Conservation (phyloP, 352 stramenopile species). For the Globisporangium middletonii region DNA sequence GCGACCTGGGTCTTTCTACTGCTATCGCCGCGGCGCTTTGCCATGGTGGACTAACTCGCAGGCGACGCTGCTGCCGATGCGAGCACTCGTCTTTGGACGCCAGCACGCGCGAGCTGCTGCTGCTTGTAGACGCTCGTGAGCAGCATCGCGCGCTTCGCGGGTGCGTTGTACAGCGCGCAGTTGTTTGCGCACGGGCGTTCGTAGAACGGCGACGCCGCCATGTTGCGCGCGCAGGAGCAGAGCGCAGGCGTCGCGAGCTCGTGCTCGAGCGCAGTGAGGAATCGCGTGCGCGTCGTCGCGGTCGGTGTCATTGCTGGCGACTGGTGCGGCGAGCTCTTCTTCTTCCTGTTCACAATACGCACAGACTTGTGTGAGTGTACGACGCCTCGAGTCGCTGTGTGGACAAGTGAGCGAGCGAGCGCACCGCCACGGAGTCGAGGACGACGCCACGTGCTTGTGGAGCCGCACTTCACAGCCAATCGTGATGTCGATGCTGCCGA, state of each 20-base stretch:
- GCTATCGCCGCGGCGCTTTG: too few species aligned
- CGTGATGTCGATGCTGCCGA: slow-evolving; percentile 29
- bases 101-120: slow-evolving; percentile 21
- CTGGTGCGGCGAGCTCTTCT: slow-evolving; percentile 5
- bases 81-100: not conserved
- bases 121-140: slow-evolving; percentile 58
- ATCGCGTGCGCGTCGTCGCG: slow-evolving; percentile 25
- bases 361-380: not conserved
- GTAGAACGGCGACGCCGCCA: slow-evolving; percentile 13
- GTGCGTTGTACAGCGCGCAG: slow-evolving; percentile 61
- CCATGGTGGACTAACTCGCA: not conserved
- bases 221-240: slow-evolving; percentile 36
- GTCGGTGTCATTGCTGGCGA: slow-evolving; percentile 4
- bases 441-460: slow-evolving; percentile 25
- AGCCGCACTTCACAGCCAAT: slow-evolving; percentile 26
- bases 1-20: too few species aligned
- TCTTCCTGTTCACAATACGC: slow-evolving; percentile 13
- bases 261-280: slow-evolving; percentile 38
- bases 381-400: not conserved
- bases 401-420: not conserved
- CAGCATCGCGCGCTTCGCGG: slow-evolving; percentile 49
- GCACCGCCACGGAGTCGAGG: slow-evolving; percentile 56
- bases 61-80: not conserved
- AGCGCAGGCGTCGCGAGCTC: slow-evolving; percentile 46
- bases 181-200: slow-evolving; percentile 54